phyloP scores from a whole-genome alignment of 2,329 filamentous ascomycete species.

The Zymoseptoria ardabiliae region DNA sequence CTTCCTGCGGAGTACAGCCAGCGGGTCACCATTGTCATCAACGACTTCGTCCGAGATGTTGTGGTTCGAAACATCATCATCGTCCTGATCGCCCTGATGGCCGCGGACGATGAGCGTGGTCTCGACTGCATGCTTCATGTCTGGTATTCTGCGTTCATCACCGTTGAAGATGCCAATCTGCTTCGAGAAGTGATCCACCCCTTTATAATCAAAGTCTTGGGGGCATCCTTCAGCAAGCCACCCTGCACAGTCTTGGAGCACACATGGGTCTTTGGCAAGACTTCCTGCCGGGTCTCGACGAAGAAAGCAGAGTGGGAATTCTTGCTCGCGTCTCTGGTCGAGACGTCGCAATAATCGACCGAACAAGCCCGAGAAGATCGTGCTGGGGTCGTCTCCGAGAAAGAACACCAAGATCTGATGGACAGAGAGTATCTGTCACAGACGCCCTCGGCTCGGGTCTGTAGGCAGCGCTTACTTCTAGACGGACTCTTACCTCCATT shows the following conservation, averaged over 20 bases:
- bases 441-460: too few relatives aligned
- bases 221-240: too few relatives aligned
- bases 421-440: too few relatives aligned
- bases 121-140: constrained; percentile 36
- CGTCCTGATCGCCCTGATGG: constrained; percentile 28
- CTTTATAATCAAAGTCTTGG: not conserved
- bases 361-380: too few relatives aligned
- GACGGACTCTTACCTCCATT: constrained; percentile 39
- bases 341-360: too few relatives aligned
- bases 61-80: constrained; percentile 28
- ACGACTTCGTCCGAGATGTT: constrained; percentile 35
- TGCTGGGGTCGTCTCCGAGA: too few relatives aligned
- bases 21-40: constrained; percentile 28
- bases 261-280: too few relatives aligned
- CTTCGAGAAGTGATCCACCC: not conserved
- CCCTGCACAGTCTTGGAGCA: too few relatives aligned
- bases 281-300: too few relatives aligned
- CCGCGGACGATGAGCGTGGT: constrained; percentile 15
- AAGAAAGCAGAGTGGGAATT: too few relatives aligned
- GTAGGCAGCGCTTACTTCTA: constrained; percentile 25
- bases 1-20: constrained; percentile 28
- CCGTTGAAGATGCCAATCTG: not conserved
- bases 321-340: too few relatives aligned
- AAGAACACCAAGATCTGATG: too few relatives aligned
- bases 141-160: constrained; percentile 40